phyloP scores from a whole-genome alignment of 2,329 filamentous ascomycete genomes.

The Claviceps spartinae region DNA sequence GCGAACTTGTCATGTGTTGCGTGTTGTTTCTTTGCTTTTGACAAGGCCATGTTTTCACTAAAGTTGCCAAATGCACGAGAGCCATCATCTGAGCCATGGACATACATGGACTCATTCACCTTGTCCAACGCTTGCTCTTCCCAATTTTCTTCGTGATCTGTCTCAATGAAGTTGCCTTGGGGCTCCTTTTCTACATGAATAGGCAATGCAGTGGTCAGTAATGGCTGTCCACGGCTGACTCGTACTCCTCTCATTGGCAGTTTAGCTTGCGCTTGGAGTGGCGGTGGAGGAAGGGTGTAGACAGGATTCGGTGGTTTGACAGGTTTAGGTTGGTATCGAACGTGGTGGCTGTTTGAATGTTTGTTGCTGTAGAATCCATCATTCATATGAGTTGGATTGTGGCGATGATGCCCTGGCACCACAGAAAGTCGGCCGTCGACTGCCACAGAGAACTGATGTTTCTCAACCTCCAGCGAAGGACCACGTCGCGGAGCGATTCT shows the following conservation, averaged over 20 bases:
- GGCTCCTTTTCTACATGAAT: conserved; percentile 1
- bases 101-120: conserved; percentile 8
- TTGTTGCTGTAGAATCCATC: conserved; percentile 20
- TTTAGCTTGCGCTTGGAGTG: conserved; percentile 15
- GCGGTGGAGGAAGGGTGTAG: conserved; percentile 10
- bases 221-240: conserved; percentile 3
- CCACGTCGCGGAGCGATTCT: background rate
- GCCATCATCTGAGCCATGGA: conserved; percentile 13
- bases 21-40: conserved; percentile 12
- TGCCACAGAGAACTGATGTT: conserved; percentile 3
- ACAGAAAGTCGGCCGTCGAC: conserved; percentile 17
- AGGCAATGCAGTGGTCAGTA: background rate
- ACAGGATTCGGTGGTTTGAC: conserved; percentile 9
- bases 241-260: conserved; percentile 24
- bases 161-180: conserved; percentile 5
- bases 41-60: conserved; percentile 13
- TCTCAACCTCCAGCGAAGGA: background rate
- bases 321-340: conserved; percentile 8
- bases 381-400: conserved; percentile 16
- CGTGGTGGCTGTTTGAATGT: conserved; percentile 9
- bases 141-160: conserved; percentile 11
- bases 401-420: conserved; percentile 12
- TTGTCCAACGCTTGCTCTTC: conserved; percentile 9
- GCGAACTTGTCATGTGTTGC: conserved; percentile 9
- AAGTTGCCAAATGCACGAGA: conserved; percentile 10